Evolutionary conservation across 2,329 filamentous ascomycete genomes (phyloP).

Genomic region (Monilinia aucupariae): DNA sequence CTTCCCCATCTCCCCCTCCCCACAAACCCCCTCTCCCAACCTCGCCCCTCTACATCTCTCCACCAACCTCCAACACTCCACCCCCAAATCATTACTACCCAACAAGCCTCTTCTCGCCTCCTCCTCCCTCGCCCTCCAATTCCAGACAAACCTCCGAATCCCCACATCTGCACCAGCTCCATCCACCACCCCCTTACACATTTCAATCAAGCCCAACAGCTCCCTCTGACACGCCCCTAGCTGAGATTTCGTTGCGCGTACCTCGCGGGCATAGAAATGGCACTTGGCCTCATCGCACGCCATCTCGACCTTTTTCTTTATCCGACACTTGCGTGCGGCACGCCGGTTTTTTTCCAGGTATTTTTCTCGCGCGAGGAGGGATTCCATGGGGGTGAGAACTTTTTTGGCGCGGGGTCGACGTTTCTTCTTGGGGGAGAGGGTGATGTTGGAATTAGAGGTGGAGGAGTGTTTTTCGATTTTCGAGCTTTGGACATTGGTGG

Average conservation of each 20-base stretch:
- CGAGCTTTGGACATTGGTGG: background rate
- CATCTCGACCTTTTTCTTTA: conserved; percentile 7
- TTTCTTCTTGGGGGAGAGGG: background rate
- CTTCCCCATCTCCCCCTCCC: background rate
- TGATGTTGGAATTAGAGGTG: background rate
- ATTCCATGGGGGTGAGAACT: background rate
- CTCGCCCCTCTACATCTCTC: conserved; percentile 6
- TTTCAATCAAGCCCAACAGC: background rate
- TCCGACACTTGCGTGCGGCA: conserved; percentile 3
- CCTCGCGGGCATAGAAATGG: background rate
- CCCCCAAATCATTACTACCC: background rate
- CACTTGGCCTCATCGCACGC: background rate
- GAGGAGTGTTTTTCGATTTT: background rate
- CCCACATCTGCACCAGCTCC: background rate
- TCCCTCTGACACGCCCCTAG: background rate
- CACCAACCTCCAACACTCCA: background rate
- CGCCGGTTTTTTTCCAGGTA: conserved; percentile 6
- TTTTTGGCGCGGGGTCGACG: conserved; percentile 3
- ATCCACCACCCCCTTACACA: background rate
- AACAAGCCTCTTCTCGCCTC: background rate
- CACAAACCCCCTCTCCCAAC: background rate
- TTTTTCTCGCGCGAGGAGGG: background rate
- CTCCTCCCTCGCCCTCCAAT: conserved; percentile 5
- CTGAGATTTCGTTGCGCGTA: background rate
- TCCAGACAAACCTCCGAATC: background rate